These are phyloP conservation scores for Metarhizium robertsii DNA, from an alignment of 2,329 filamentous ascomycete genomes.

Conservation along the genomic window DNA sequence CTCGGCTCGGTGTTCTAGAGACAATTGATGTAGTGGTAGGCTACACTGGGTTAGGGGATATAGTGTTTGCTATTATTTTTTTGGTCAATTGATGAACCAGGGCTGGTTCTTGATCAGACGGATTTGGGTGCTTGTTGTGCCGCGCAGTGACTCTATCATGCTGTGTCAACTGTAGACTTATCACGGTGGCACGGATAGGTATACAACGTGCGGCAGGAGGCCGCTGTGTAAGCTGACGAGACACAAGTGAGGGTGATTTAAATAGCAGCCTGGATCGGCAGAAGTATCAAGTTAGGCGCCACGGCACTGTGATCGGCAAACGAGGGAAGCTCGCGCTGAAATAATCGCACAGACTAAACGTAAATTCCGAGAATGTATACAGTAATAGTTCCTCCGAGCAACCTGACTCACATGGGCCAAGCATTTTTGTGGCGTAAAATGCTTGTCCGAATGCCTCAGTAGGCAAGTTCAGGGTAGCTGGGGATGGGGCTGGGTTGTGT, in stretches of 20 bases:
- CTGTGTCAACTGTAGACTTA: background rate
- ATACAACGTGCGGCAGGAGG: background rate
- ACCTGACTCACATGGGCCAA: too few relatives aligned
- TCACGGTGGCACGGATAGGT: too few relatives aligned
- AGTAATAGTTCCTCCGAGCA: too few relatives aligned
- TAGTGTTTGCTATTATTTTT: background rate
- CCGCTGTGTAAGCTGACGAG: background rate
- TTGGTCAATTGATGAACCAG: background rate
- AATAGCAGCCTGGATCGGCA: background rate
- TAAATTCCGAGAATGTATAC: too few relatives aligned
- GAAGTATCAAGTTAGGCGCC: background rate
- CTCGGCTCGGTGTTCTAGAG: slow-evolving; percentile 3
- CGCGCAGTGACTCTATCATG: background rate
- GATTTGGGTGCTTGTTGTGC: background rate
- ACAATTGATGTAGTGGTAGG: background rate
- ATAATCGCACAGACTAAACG: background rate
- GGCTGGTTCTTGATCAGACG: background rate
- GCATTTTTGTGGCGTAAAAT: too few relatives aligned
- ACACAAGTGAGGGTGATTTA: too few relatives aligned
- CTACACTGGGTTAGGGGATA: background rate
- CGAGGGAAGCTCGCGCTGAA: background rate
- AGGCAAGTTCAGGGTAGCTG: too few relatives aligned
- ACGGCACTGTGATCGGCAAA: background rate
- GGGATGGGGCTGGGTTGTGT: too few relatives aligned
- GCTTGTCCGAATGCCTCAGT: too few relatives aligned